phyloP scores from a whole-genome alignment of 495 filamentous ascomycete species.

The Penicillium samsonianum region DNA sequence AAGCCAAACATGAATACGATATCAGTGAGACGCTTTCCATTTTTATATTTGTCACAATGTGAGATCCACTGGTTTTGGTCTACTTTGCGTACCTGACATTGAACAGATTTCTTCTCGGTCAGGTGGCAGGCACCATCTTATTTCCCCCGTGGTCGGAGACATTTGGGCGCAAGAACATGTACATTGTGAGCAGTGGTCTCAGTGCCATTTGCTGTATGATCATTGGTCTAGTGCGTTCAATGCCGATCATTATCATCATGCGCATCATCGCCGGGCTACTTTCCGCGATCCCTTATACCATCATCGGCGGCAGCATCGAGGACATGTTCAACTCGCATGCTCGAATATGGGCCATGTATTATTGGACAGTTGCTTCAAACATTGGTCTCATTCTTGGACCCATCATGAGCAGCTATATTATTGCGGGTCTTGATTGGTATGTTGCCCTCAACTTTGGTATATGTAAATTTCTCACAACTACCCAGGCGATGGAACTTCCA shows the following conservation, averaged over 20 bases:
- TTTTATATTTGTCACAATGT: conserved; percentile 47
- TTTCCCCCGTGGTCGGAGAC: conserved; percentile 55
- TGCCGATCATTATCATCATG: conserved; percentile 42
- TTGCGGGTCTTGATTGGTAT: conserved; percentile 37
- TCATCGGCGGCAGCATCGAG: conserved; percentile 55
- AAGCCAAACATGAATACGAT: conserved; percentile 35
- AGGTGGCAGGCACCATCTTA: conserved; percentile 50
- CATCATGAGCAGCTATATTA: conserved; percentile 45
- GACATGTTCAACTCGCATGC: conserved; percentile 48
- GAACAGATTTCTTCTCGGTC: conserved; percentile 50
- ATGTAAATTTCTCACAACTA: neutral
- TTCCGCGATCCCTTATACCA: conserved; percentile 52
- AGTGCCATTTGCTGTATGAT: conserved; percentile 47
- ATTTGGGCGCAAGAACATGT: conserved; percentile 53
- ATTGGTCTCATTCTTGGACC: conserved; percentile 45
- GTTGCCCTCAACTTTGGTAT: conserved; percentile 37
- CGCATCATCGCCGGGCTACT: conserved; percentile 49
- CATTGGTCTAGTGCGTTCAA: conserved; percentile 39
- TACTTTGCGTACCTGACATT: neutral
- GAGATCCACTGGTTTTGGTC: conserved; percentile 4
- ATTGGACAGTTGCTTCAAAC: conserved; percentile 42
- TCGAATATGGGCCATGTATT: conserved; percentile 49
- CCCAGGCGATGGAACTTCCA: conserved; percentile 50
- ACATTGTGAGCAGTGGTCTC: conserved; percentile 45
- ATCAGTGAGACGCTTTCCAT: conserved; percentile 32